phyloP scores from a whole-genome alignment of 352 stramenopile genomes.

The Saprolegnia parasitica region DNA sequence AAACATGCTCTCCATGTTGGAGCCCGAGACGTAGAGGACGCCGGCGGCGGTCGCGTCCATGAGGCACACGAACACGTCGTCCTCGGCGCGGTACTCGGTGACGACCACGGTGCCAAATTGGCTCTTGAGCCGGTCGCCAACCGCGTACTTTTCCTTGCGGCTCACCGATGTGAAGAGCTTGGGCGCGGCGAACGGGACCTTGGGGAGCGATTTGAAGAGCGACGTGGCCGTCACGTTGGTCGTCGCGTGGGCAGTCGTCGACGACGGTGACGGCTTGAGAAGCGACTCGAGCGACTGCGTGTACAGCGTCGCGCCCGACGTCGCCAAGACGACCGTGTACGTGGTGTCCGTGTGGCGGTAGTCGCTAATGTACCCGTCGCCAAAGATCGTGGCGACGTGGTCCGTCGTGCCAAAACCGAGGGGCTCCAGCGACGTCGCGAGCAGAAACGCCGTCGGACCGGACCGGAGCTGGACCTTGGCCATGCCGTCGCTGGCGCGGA shows the following conservation, averaged over 20 bases:
- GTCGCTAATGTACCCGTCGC: constrained; percentile 1
- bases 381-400: constrained; percentile 10
- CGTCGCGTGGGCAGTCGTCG: neutral
- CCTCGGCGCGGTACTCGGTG: neutral
- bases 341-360: neutral
- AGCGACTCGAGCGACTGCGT: neutral
- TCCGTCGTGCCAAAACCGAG: constrained; percentile 30
- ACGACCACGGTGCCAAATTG: constrained; percentile 16
- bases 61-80: constrained; percentile 8
- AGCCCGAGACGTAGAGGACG: constrained; percentile 47
- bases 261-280: neutral
- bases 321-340: constrained; percentile 3
- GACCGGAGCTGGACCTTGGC: neutral
- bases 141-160: constrained; percentile 24
- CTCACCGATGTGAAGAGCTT: neutral
- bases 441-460: constrained; percentile 47
- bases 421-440: constrained; percentile 45
- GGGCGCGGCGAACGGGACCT: constrained; percentile 16
- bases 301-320: constrained; percentile 4
- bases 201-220: constrained; percentile 26
- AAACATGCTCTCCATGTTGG: constrained; percentile 42
- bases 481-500: constrained; percentile 1
- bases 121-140: constrained; percentile 19
- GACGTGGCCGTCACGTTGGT: neutral
- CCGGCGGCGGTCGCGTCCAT: constrained; percentile 27